Evolutionary conservation across 768 basidiomycete genomes (phyloP).

Genomic region (Boletus pseudo-olivaceus): DNA sequence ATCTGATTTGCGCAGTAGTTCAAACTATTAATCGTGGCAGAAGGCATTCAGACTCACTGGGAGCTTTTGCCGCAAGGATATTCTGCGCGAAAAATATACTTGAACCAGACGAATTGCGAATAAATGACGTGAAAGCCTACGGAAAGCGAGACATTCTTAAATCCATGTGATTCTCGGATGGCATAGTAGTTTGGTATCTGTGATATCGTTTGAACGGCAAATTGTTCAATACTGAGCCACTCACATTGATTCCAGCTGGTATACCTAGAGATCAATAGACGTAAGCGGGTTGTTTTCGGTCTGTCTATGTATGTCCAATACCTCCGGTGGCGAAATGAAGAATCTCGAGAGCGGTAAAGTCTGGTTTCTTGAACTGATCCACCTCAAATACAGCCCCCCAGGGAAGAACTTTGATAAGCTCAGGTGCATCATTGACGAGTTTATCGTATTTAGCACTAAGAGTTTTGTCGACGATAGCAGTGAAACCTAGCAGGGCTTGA

Average conservation of each 20-base stretch:
- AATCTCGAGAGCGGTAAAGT: constrained; percentile 83
- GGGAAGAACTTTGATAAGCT: constrained; percentile 75
- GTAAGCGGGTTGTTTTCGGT: background rate
- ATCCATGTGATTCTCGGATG: constrained; percentile 75
- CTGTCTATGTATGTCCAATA: constrained; percentile 25
- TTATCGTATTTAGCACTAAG: constrained; percentile 78
- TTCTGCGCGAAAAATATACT: constrained; percentile 44
- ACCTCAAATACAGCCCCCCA: constrained; percentile 72
- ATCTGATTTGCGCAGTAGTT: constrained; percentile 36
- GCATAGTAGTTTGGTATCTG: constrained; percentile 87
- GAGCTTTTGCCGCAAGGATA: constrained; percentile 83
- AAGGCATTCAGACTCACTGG: constrained; percentile 44
- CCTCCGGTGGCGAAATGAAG: constrained; percentile 82
- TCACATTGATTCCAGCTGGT: constrained; percentile 80
- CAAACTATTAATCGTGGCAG: background rate
- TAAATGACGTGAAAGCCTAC: constrained; percentile 38
- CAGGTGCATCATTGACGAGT: constrained; percentile 72
- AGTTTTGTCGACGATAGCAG: constrained; percentile 83
- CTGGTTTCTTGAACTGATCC: constrained; percentile 80
- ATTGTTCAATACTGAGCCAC: constrained; percentile 12
- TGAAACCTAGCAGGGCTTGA: constrained; percentile 56
- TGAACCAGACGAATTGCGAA: background rate
- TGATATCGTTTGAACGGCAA: background rate
- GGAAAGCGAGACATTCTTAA: constrained; percentile 86
- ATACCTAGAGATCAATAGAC: constrained; percentile 47